phyloP scores from a whole-genome alignment of 2,329 filamentous ascomycete species.

The Mycosphaerella sp. region DNA sequence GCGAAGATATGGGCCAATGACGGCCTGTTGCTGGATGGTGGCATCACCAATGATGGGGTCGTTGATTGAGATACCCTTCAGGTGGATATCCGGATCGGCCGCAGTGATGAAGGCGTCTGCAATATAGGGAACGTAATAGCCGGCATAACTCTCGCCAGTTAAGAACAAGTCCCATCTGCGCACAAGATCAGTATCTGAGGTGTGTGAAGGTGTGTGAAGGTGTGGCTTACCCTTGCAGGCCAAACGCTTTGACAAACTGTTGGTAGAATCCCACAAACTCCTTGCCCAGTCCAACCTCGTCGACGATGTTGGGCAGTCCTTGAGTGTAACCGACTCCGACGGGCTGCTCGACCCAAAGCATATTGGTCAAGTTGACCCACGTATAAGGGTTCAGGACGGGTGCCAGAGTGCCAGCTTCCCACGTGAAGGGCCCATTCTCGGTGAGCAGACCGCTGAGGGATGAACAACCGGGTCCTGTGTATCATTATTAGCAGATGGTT shows the following conservation, averaged over 20 bases:
- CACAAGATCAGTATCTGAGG: not conserved
- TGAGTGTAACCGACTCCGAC: slow-evolving; percentile 44
- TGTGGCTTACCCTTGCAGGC: slow-evolving; percentile 41
- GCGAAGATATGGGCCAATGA: slow-evolving; percentile 30
- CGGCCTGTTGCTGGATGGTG: slow-evolving; percentile 30
- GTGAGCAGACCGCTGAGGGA: slow-evolving; percentile 20
- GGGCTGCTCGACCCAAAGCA: slow-evolving; percentile 60
- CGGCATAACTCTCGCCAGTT: slow-evolving; percentile 25
- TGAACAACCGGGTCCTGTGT: slow-evolving; percentile 25
- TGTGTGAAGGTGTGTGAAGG: no score
- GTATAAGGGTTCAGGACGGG: slow-evolving; percentile 10
- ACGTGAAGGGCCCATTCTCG: slow-evolving; percentile 33
- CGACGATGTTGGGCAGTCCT: slow-evolving; percentile 31
- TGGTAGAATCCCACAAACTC: slow-evolving; percentile 44
- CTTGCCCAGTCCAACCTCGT: slow-evolving; percentile 38
- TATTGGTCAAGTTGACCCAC: slow-evolving; percentile 58
- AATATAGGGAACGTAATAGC: slow-evolving; percentile 33
- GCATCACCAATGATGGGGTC: slow-evolving; percentile 44
- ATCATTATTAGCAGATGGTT: slow-evolving; percentile 47
- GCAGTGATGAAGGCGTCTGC: slow-evolving; percentile 27
- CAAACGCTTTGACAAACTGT: slow-evolving; percentile 48
- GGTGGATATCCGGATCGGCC: slow-evolving; percentile 31
- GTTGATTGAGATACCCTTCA: slow-evolving; percentile 32
- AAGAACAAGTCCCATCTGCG: slow-evolving; percentile 9
- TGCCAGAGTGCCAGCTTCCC: slow-evolving; percentile 24